These are phyloP conservation scores for Dryas alaskensis DNA, from an alignment of 306 rosid genomes.

Conservation along the genomic window DNA sequence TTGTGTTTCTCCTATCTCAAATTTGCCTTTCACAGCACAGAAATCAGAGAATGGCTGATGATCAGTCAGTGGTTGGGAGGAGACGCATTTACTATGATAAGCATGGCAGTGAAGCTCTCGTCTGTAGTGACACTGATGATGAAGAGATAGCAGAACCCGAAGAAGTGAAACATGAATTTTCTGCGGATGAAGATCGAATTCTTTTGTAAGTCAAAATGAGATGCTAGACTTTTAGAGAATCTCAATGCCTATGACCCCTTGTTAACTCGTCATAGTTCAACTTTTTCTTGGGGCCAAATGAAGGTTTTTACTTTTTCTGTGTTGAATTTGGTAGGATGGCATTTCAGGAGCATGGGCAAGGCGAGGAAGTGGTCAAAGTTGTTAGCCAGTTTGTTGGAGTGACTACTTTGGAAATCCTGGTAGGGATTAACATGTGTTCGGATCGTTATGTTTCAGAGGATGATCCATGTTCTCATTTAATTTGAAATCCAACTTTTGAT, in stretches of 20 bases:
- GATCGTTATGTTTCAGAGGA: constrained; percentile 21
- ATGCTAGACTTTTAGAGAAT: constrained; percentile 13
- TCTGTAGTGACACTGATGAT: constrained; percentile 97
- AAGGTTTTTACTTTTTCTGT: constrained; percentile 5
- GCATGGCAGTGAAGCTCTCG: constrained; percentile 83
- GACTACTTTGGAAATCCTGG: constrained; percentile 69
- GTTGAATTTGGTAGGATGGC: constrained; percentile 63
- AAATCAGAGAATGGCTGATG: constrained; percentile 99
- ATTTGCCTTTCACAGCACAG: constrained; percentile 61
- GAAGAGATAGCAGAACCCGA: constrained; percentile 79
- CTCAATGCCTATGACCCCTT: not conserved
- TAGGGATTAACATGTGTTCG: constrained; percentile 31
- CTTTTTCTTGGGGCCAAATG: not conserved
- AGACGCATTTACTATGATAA: constrained; percentile 89
- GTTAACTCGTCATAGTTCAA: not conserved
- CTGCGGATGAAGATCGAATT: constrained; percentile 73
- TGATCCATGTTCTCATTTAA: constrained; percentile 20
- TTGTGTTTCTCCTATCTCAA: constrained; percentile 47
- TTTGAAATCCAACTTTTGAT: constrained; percentile 3
- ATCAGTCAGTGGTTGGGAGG: constrained; percentile 94
- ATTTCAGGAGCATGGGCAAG: constrained; percentile 73
- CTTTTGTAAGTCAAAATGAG: constrained; percentile 54
- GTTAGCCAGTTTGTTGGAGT: constrained; percentile 78
- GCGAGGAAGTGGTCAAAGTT: constrained; percentile 59
- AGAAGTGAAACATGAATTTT: constrained; percentile 79